Evolutionary conservation across 768 basidiomycete species (phyloP), one percentile per base, ranked within the genome.

Genomic region (Pulveroboletus sp.): DNA sequence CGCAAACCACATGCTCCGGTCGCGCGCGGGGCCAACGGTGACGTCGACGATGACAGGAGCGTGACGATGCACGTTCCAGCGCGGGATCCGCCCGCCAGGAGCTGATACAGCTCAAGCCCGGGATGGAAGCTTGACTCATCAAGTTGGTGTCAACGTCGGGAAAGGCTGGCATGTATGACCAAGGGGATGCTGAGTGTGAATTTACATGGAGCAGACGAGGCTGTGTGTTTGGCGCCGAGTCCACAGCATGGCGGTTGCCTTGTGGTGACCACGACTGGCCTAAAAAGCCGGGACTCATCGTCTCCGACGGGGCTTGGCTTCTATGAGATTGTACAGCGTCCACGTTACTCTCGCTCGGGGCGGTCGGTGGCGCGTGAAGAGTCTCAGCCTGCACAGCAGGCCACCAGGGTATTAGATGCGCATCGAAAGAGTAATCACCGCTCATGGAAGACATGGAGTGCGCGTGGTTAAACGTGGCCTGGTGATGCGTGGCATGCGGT

Each of bases 231-330:
- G 23, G 49, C 40, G 54, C 31, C 13, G n/a, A n/a, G n/a, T 3
- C 34, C 39, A 65, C 63, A 64, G 63, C 56, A 39, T 64, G 63
- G 63, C 2, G 2, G 17, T 43, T 11, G 13, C 43, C 45, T 29
- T 32, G 24, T 24, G 19, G 49, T 12, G 30, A 31, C 54, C 45
- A 43, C 20, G 45, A 23, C 4, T 14, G 30, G 31, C 12, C 27
- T 0, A 34, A 37, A 26, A 11, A 6, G 12, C 36, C 36, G 26
- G 8, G 4, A 46, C 39, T 5, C 13, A 20, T 35, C 23, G 4
- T 5, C 9, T 19, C 55, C 53, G 63, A 26, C 44, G 58, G 52
- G 44, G 35, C 58, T 56, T 56, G 56, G 6, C 23, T 38, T 41
- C 45, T 12, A 26, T 39, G 2, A 6, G 10, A 23, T 29, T 16